These are phyloP conservation scores for Tuber umbilicatum DNA, from an alignment of 495 filamentous ascomycete genomes.

Conservation along the genomic window DNA sequence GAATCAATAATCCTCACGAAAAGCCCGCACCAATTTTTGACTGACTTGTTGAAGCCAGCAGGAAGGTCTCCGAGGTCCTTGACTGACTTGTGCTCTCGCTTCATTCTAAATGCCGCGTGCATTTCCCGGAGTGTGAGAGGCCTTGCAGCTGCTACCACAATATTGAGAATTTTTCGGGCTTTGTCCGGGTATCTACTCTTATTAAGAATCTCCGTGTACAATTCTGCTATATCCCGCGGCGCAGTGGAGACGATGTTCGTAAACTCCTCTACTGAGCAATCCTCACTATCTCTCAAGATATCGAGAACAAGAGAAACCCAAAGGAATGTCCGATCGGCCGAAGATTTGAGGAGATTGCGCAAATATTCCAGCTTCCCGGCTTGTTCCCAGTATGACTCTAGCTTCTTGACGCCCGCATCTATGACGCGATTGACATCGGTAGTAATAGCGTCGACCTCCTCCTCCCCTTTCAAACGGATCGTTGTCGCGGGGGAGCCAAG, in stretches of 20 bases:
- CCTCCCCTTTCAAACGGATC: too few relatives aligned
- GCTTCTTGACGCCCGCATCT: too few relatives aligned
- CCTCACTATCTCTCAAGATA: constrained; percentile 6
- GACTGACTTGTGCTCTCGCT: constrained; percentile 26
- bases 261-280: constrained; percentile 18
- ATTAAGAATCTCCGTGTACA: constrained; percentile 42
- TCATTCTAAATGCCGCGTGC: constrained; percentile 44
- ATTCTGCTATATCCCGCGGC: constrained; percentile 32
- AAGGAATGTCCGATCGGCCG: too few relatives aligned
- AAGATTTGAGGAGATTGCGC: too few relatives aligned
- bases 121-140: constrained; percentile 29
- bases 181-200: constrained; percentile 17
- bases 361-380: too few relatives aligned
- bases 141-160: constrained; percentile 25
- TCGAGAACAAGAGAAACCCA: constrained; percentile 19
- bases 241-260: constrained; percentile 33
- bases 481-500: too few relatives aligned
- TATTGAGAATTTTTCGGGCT: constrained; percentile 42
- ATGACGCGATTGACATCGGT: too few relatives aligned
- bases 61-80: constrained; percentile 34
- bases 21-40: constrained; percentile 45
- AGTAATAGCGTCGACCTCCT: too few relatives aligned
- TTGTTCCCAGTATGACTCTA: too few relatives aligned
- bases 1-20: constrained; percentile 39
- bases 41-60: constrained; percentile 14